These are phyloP conservation scores for Atalantia buxifolia DNA, from an alignment of 345 rosid species.

Conservation along the genomic window DNA sequence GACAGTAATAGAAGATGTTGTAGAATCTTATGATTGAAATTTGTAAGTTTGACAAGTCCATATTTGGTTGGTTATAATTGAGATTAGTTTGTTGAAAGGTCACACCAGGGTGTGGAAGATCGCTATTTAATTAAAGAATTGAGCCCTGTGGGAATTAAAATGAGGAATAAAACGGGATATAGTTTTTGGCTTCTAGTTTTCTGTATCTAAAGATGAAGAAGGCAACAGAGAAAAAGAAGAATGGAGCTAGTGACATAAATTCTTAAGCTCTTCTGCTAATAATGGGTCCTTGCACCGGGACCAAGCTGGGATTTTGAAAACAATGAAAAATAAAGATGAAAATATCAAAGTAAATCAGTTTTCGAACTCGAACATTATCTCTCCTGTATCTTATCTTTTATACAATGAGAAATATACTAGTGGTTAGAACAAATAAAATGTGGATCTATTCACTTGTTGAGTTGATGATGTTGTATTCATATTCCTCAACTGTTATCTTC, in stretches of 20 bases:
- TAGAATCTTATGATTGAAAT: neutral
- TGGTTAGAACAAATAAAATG: neutral
- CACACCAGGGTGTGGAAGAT: neutral
- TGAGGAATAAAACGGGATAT: neutral
- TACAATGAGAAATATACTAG: neutral
- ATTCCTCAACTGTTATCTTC: neutral
- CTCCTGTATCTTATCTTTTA: neutral
- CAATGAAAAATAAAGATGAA: neutral
- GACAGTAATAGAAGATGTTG: neutral
- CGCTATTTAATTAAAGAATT: neutral
- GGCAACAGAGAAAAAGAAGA: neutral
- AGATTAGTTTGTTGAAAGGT: neutral
- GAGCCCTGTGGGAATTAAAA: neutral
- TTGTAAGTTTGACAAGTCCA: neutral
- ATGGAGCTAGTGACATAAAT: neutral
- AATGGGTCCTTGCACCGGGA: neutral
- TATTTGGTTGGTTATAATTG: neutral
- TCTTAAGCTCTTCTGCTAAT: neutral
- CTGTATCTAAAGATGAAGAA: neutral
- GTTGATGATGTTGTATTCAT: neutral
- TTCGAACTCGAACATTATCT: neutral
- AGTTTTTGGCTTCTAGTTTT: neutral
- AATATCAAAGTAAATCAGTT: neutral
- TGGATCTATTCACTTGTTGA: neutral
- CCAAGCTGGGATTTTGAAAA: neutral